Evolutionary conservation across 2,329 filamentous ascomycete species (phyloP), one percentile per base, ranked within the genome.

Genomic region (Pyrenochaeta sp.): DNA sequence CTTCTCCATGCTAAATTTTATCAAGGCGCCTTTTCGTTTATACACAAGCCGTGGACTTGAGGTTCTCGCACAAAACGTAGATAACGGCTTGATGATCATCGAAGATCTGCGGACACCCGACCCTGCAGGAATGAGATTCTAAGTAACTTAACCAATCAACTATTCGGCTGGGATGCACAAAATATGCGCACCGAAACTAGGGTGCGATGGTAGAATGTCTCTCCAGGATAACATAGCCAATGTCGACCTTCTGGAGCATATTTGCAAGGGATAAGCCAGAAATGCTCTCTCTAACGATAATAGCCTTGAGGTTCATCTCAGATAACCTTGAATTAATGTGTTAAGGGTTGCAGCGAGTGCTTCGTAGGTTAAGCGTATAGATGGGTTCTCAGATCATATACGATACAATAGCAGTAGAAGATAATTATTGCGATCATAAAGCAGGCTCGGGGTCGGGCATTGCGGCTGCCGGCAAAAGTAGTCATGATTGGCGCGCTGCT

Each of bases 211-310:
- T 36, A 7, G 23, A 27, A n/a, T 51, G 36, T 11, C 40, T 45
- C 39, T 61, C 58, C 2, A 61, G 51, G 15, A 59, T 14, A 3
- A 57, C 1, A 37, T 39, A 57, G 43, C 56, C 49, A 23, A 56
- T 60, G 17, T 35, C 37, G 9, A 9, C 4, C 23, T 27, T 27
- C n/a, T 56, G 15, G 4, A 60, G 35, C 20, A 40, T 45, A 17
- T 50, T 45, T 4, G 57, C 55, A 5, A 51, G 29, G 3, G 46
- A 35, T 1, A 57, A 30, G 6, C 54, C 54, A 1, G 54, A 17
- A 11, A 57, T 32, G 33, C 45, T 35, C 4, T 49, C 54, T 9
- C 54, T 49, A 3, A 23, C 54, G 3, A 57, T 53, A 21, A 45
- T 4, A n/a, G n/a, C n/a, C n/a, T n/a, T n/a, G n/a, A n/a, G n/a